Evolutionary conservation across 2,329 filamentous ascomycete genomes (phyloP), one percentile per base, ranked within the genome.

Genomic region (Triangularia setosa): DNA sequence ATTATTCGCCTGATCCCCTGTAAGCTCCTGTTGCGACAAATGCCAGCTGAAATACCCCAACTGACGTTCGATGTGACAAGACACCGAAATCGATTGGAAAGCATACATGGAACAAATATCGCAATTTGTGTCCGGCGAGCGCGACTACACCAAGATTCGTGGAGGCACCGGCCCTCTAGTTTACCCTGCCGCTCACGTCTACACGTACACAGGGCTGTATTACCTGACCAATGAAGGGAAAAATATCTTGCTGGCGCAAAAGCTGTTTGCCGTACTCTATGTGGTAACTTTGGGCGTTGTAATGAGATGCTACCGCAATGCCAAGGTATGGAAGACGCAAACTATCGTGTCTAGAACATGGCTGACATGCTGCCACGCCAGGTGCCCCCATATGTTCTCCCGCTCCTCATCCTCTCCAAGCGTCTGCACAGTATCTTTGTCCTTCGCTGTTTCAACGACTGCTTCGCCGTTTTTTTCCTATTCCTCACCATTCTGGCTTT

Each of bases 21-120:
- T 96, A 81, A 79, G 89, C 74, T 62, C 21, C 24, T 59, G 25
- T 33, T 57, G 33, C 24, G 14, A 24, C 2, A 12, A 28, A n/a
- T n/a, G n/a, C 16, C 23, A 55, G 14, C 52, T 16, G n/a, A 23
- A 2, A 28, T 16, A 12, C 4, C 52, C 54, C 63, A 63, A 48
- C 28, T 27, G 66, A 55, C 24, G 16, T 16, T 55, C 11, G 40
- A 11, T 18, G n/a, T 1, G 24, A 25, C 9, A 54, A 84, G 95
- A 99, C 75, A 99, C 95, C 53, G 95, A 99, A 77, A 99, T 99
- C 73, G 95, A 99, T 79, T 99, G 94, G 94, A 85, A 84, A 65
- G 92, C 95, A 0, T 99, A 99, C 77, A 98, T 99, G 93, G 85
- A 97, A 75, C 95, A 99, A 73, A 83, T 98, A 54, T 79, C 84